Base-by-base conservation (phyloP, 163 green algal genomes). In the Chlamydomonas reinhardtii region DNA sequence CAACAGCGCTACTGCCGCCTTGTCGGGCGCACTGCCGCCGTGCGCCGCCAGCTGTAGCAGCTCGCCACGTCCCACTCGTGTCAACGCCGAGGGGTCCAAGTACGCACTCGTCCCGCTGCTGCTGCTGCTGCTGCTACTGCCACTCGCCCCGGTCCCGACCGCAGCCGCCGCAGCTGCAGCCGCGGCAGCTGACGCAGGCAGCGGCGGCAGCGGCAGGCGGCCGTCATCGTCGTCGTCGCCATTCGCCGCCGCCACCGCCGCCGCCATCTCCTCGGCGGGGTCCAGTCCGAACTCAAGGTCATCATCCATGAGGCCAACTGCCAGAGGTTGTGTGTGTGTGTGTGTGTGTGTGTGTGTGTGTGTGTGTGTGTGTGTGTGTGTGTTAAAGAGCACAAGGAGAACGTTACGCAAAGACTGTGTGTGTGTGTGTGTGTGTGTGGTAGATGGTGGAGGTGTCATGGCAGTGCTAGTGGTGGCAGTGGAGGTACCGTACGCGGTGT, bases 291-390 rank as follows among this genome's bases (percentile, higher is more conserved):
- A 56, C 12, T 19, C 48, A 9, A 56, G 6, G 9, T 74, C 62
- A 3, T 75, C 39, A n/a, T 75, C 65, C 43, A 83, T n/a, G 19
- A 83, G 76, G 62, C 39, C 76, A 4, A 75, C 65, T 84, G 43
- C 65, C n/a, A n/a, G n/a, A n/a, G n/a, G n/a, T n/a, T n/a, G n/a
- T n/a, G n/a, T n/a, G n/a, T n/a, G n/a, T n/a, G n/a, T n/a, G n/a
- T n/a, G n/a, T n/a, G n/a, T n/a, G n/a, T n/a, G n/a, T n/a, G n/a
- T n/a, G n/a, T n/a, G n/a, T n/a, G n/a, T n/a, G n/a, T n/a, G n/a
- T n/a, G n/a, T n/a, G n/a, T n/a, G n/a, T n/a, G n/a, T n/a, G n/a
- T n/a, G n/a, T n/a, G n/a, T n/a, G n/a, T n/a, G n/a, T n/a, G n/a
- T n/a, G n/a, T n/a, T n/a, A n/a, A n/a, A n/a, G n/a, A n/a, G n/a